Evolutionary conservation across 192 early-diverging fungal species (phyloP).

Genomic region (Gamsiella multidivaricata): DNA sequence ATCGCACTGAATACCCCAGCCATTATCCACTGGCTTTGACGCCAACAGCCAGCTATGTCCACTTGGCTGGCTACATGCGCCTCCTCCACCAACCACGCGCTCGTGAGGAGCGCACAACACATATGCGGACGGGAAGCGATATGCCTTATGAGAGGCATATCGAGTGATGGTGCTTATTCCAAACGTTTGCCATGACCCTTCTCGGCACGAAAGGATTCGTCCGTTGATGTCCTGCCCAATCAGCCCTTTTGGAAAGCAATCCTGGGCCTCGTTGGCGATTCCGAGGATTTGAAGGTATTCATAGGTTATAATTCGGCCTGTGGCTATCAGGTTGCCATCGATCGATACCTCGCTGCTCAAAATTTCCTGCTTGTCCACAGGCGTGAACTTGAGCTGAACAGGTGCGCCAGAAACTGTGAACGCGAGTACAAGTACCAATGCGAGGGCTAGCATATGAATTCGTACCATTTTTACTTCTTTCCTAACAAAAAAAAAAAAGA

Average conservation of each 20-base stretch:
- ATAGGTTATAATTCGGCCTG: slow-evolving; percentile 1
- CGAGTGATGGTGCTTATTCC: not conserved
- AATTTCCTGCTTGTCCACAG: not conserved
- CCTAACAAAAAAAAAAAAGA: too few relatives aligned
- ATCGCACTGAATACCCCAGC: slow-evolving; percentile 13
- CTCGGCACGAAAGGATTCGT: slow-evolving; percentile 7
- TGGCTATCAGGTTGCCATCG: slow-evolving; percentile 1
- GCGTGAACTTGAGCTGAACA: not conserved
- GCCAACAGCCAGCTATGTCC: slow-evolving; percentile 3
- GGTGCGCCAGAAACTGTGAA: not conserved
- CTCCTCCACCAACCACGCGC: slow-evolving; percentile 21
- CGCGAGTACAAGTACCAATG: not conserved
- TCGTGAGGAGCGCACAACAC: slow-evolving; percentile 13
- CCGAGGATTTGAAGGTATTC: slow-evolving; percentile 14
- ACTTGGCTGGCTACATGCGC: slow-evolving; percentile 3
- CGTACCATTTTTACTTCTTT: not conserved
- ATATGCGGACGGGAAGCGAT: not conserved
- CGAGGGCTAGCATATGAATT: not conserved
- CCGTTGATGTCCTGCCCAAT: slow-evolving; percentile 2
- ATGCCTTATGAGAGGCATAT: not conserved
- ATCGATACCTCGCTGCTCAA: not conserved
- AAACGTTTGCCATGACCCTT: not conserved
- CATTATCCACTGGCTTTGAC: slow-evolving; percentile 8
- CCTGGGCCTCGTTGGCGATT: not conserved
- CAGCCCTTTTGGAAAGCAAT: slow-evolving; percentile 4